Base-by-base conservation (phyloP, 2,329 filamentous ascomycete genomes). In the Fusarium pseudonygamai region DNA sequence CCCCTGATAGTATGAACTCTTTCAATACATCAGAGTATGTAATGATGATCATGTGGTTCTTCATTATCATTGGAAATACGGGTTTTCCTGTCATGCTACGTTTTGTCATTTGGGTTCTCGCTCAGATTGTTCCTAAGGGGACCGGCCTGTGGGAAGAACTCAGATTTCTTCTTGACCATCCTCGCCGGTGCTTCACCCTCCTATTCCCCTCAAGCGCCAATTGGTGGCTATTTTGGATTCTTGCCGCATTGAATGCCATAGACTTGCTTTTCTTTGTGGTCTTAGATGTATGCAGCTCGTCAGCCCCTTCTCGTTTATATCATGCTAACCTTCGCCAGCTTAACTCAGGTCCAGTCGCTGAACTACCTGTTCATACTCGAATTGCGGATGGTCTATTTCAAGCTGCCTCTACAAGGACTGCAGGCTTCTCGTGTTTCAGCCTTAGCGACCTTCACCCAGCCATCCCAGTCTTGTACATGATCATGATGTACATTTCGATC, bases 401-500 rank as follows among this genome's bases (percentile, higher is more conserved):
- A 81, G 96, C 96, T 3, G 91, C 92, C 1, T 92, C 94, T 10
- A 98, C 96, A 2, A 88, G 96, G 79, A 98, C 96, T 1, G 96
- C 96, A 7, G 96, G 96, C 0, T 97, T 98, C 78, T 88, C 93
- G 3, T 93, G 93, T 36, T 89, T 98, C 75, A 94, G 92, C 79
- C 84, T 98, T 43, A 85, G 93, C 4, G 84, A 88, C 1, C 85
- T 99, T 5, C 95, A 98, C 75, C 95, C 96, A 3, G 96, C 93
- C 7, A 94, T 98, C 65, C 95, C 97, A 78, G 94, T 97, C 20
- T 94, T 95, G 30, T 98, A 98, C 84, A 86, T 98, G 82, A 92
- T 98, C 82, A 98, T 98, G 96, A 98, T 98, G 96, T 98, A 98
- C 82, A 97, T 98, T 71, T 97, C 95, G 65, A 93, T 98, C 67